Evolutionary conservation across 345 rosid genomes (phyloP).

Genomic region (Brassica napus): DNA sequence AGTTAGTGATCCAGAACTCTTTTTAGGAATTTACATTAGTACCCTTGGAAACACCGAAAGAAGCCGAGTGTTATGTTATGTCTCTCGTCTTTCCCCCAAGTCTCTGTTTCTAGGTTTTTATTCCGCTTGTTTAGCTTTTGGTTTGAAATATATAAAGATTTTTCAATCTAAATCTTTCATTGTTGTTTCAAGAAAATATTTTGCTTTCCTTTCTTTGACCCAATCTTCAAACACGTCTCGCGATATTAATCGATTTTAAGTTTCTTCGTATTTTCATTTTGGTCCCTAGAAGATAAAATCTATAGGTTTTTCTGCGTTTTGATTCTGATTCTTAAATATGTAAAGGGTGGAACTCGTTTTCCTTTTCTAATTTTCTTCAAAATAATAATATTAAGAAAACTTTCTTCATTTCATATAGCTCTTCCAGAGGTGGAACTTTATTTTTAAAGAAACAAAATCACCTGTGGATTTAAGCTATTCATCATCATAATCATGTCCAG

Average conservation of each 20-base stretch:
- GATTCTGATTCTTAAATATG: slow-evolving; percentile 40
- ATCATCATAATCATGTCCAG: slow-evolving; percentile 45
- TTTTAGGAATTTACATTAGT: slow-evolving; percentile 18
- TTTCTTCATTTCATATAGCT: slow-evolving; percentile 15
- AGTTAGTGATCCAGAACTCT: slow-evolving; percentile 26
- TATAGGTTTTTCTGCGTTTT: slow-evolving; percentile 25
- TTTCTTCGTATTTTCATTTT: slow-evolving; percentile 21
- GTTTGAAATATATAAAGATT: not conserved
- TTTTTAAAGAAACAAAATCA: not conserved
- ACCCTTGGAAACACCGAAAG: slow-evolving; percentile 25
- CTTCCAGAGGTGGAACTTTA: slow-evolving; percentile 17
- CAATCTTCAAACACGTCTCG: slow-evolving; percentile 25
- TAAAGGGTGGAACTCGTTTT: slow-evolving; percentile 28
- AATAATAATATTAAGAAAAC: not conserved
- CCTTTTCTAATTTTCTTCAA: slow-evolving; percentile 4
- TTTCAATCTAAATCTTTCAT: not conserved
- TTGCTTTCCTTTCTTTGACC: slow-evolving; percentile 28
- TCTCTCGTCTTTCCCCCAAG: slow-evolving; percentile 15
- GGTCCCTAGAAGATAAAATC: slow-evolving; percentile 27
- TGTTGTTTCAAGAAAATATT: not conserved
- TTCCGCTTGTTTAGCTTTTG: not conserved
- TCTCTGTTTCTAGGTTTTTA: slow-evolving; percentile 32
- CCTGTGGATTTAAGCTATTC: slow-evolving; percentile 23
- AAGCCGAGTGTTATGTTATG: slow-evolving; percentile 7
- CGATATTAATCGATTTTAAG: not conserved